Base-by-base conservation (phyloP, 345 rosid genomes). In the Acer yangbiense region DNA sequence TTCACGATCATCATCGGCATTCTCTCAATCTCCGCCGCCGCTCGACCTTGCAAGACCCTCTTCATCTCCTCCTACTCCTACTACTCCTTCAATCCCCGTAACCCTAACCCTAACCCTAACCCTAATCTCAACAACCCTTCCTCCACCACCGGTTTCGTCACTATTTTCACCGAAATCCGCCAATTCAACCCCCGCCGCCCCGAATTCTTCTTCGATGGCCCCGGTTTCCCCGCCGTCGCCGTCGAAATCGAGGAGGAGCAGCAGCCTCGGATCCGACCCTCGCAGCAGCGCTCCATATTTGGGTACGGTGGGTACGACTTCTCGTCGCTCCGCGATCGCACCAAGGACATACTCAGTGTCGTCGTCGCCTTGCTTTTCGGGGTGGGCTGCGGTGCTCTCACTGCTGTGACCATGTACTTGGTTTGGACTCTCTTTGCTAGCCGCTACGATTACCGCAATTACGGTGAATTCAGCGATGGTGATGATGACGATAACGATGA, bases 311-410 rank as follows among this genome's bases (percentile, higher is more conserved):
- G 84, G 27, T 89, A 86, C 61, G 90, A 86, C 70, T 74, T 87
- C 63, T 77, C 74, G 74, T 93, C 97, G 29, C 87, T 95, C 57
- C 93, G 86, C 9, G 93, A 96, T 41, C 97, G 97, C 7, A 82
- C 97, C 18, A 89, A 85, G 80, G 99, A 96, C 69, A 96, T 96
- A 58, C 88, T 96, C 13, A 92, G 97, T 81, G 97, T 96, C 20
- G 95, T 96, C 4, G 88, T 91, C 9, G 95, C 95, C 44, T 87
- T 96, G 64, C 85, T 96, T 2, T 92, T 96, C 54, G 99, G 98
- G 3, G 98, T 96, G 69, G 97, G 97, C 2, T 96, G 98, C 44
- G 99, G 99, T 12, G 97, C 98, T 65, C 90, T 96, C 55, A 92
- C 99, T 9, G 98, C 96, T 10, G 93, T 91, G 14, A 89, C 97